phyloP scores from a whole-genome alignment of 2,329 filamentous ascomycete species.

The Corynespora cassiicola region DNA sequence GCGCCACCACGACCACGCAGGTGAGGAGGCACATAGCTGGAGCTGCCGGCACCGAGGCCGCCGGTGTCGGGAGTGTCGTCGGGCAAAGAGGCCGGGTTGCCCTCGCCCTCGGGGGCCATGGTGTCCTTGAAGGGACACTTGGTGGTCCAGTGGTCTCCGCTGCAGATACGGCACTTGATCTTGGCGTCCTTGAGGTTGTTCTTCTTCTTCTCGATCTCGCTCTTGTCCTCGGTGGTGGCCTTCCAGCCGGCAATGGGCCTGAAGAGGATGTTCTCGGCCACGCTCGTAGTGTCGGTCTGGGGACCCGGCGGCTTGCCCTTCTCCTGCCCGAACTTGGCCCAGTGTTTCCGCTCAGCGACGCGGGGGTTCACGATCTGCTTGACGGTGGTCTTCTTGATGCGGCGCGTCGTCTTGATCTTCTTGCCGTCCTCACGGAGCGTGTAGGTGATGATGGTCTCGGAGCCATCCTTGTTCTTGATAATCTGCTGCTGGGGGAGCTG shows the following conservation, averaged over 20 bases:
- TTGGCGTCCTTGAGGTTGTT: conserved; percentile 92
- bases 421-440: conserved; percentile 90
- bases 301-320: conserved; percentile 85
- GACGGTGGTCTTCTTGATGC: conserved; percentile 89
- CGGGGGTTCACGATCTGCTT: conserved; percentile 95
- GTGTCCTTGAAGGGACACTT: conserved; percentile 99
- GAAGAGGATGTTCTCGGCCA: conserved; percentile 99
- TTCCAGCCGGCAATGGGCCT: conserved; percentile 93
- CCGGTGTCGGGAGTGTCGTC: conserved; percentile 59
- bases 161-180: conserved; percentile 99
- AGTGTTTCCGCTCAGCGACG: conserved; percentile 91
- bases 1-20: conserved; percentile 79
- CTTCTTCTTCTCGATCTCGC: conserved; percentile 74
- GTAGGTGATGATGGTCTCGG: conserved; percentile 92
- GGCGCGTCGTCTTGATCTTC: conserved; percentile 96
- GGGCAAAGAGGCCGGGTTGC: conserved; percentile 53
- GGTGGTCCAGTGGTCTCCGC: conserved; percentile 98
- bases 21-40: conserved; percentile 93
- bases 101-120: conserved; percentile 79
- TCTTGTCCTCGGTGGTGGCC: conserved; percentile 78
- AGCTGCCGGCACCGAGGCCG: conserved; percentile 69
- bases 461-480: conserved; percentile 97
- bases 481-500: conserved; percentile 85
- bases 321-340: conserved; percentile 91
- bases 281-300: conserved; percentile 85